Evolutionary conservation across 2,329 filamentous ascomycete genomes (phyloP), one percentile per base, ranked within the genome.

Genomic region (Drechslerella dactyloides): DNA sequence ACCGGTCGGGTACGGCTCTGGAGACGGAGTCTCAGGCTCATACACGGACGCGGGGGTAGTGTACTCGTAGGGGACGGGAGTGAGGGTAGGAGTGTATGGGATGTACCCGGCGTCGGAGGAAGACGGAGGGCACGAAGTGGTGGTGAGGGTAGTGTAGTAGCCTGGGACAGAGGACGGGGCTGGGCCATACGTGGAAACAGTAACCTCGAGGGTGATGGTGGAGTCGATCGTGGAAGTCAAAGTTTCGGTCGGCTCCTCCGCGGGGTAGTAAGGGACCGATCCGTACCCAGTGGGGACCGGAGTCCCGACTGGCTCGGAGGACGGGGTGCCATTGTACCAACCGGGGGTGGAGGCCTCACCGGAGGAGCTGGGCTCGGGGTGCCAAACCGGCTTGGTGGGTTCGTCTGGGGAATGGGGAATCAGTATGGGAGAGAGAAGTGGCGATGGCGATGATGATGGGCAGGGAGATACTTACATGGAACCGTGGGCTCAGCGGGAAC

Each of bases 31-130:
- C 66, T 70, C 66, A 7, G 59, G 66, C 37, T 63, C 19, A n/a
- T 70, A 70, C 27, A 64, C 23, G 2, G 66, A 60, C 37, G 60
- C 66, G 27, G 66, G 66, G 17, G 66, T 70, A 40, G 53, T 64
- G 40, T 70, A 48, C 37, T 50, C 54, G 42, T 70, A 64, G 13
- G 66, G 66, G 46, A 56, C 50, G 10, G 66, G 66, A 44, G 66
- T 69, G 51, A 69, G 52, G 53, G 65, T 70, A 33, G 66, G 66
- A 52, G 60, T 64, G 54, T 70, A 70, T 13, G 66, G 66, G 51
- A 55, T 46, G 55, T 70, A 63, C 54, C 23, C 64, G 19, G 51
- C 58, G 15, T 62, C 58, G 37, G 58, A 58, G 37, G 58, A 58
- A 21, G 65, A 58, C 19, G 58, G 57, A 53, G 65, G 65, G 48